Percentiles rank a stretch among this genome's conserved stretches.
phyloP scores from a whole-genome alignment of 177 flowering plant species.

The Vitis hybrid region DNA sequence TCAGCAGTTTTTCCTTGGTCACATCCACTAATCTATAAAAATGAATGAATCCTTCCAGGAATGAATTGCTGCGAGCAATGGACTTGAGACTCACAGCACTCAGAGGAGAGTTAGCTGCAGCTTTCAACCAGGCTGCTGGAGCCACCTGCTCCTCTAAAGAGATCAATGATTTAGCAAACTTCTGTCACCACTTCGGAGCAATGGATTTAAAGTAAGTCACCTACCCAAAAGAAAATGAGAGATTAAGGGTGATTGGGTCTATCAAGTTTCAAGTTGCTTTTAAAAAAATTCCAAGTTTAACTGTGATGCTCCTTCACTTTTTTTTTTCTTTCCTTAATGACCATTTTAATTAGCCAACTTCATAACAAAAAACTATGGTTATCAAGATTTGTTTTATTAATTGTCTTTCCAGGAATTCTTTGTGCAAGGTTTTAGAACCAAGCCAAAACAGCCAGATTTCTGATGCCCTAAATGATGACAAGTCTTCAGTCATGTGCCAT shows the following conservation, averaged over 20 bases:
- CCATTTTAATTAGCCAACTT: background rate
- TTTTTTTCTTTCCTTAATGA: background rate
- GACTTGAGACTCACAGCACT: slow-evolving; percentile 62
- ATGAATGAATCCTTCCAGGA: slow-evolving; percentile 41
- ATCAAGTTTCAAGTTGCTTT: background rate
- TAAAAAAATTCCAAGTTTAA: too few species aligned
- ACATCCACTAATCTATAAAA: slow-evolving; percentile 4
- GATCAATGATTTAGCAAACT: slow-evolving; percentile 40
- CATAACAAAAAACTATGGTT: background rate
- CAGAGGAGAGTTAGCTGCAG: slow-evolving; percentile 47
- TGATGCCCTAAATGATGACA: slow-evolving; percentile 25
- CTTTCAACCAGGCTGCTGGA: slow-evolving; percentile 53
- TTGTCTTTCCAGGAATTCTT: slow-evolving; percentile 45
- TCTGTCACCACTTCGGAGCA: slow-evolving; percentile 67
- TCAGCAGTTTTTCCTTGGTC: slow-evolving; percentile 1
- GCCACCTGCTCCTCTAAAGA: slow-evolving; percentile 44
- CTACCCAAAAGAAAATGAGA: background rate
- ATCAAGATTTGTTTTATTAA: background rate
- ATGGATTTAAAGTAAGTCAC: slow-evolving; percentile 50
- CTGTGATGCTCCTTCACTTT: background rate
- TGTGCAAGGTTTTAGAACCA: slow-evolving; percentile 41
- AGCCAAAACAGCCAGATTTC: slow-evolving; percentile 27
- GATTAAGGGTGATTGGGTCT: background rate
- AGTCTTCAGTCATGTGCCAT: slow-evolving; percentile 16
- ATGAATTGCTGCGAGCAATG: slow-evolving; percentile 84